Percentiles rank a stretch among this genome's conserved stretches.
phyloP scores from a whole-genome alignment of 805 yeast species.

The Pichia occidentalis region DNA sequence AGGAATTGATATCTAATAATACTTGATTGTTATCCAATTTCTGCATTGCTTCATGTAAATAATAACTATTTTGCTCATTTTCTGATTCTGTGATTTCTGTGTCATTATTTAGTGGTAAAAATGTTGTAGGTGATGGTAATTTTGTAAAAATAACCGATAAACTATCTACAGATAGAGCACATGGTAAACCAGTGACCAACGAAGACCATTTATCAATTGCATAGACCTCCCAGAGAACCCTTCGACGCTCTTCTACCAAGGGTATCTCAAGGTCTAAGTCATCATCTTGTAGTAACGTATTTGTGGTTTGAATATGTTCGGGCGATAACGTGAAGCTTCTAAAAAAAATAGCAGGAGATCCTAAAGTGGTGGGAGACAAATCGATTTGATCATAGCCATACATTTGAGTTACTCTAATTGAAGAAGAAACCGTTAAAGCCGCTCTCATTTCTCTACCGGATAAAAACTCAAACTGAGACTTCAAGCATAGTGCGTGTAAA shows the following conservation, averaged over 20 bases:
- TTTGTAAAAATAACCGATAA: slow-evolving; percentile 25
- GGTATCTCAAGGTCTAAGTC: slow-evolving; percentile 22
- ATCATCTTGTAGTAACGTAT: slow-evolving; percentile 17
- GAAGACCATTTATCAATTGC: slow-evolving; percentile 28
- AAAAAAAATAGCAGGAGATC: slow-evolving; percentile 17
- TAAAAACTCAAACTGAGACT: slow-evolving; percentile 24
- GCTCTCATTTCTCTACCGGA: slow-evolving; percentile 24
- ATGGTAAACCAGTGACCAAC: slow-evolving; percentile 28
- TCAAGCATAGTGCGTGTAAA: slow-evolving; percentile 22
- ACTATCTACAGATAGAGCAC: slow-evolving; percentile 25
- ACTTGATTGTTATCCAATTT: slow-evolving; percentile 25
- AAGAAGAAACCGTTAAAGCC: slow-evolving; percentile 23
- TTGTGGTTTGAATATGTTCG: slow-evolving; percentile 9
- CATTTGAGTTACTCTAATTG: slow-evolving; percentile 26
- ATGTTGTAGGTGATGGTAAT: slow-evolving; percentile 27
- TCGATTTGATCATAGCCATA: slow-evolving; percentile 29
- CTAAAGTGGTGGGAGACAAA: slow-evolving; percentile 17
- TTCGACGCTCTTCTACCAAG: slow-evolving; percentile 25
- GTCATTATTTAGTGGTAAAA: slow-evolving; percentile 13
- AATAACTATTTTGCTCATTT: slow-evolving; percentile 15
- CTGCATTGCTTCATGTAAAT: slow-evolving; percentile 27
- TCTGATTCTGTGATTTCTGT: slow-evolving; percentile 1
- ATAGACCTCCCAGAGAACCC: slow-evolving; percentile 30
- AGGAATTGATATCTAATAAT: slow-evolving; percentile 23
- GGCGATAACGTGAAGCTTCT: slow-evolving; percentile 11